Evolutionary conservation across 306 rosid genomes (phyloP), one percentile per base, ranked within the genome.

Genomic region (Casuarina cunninghamiana): DNA sequence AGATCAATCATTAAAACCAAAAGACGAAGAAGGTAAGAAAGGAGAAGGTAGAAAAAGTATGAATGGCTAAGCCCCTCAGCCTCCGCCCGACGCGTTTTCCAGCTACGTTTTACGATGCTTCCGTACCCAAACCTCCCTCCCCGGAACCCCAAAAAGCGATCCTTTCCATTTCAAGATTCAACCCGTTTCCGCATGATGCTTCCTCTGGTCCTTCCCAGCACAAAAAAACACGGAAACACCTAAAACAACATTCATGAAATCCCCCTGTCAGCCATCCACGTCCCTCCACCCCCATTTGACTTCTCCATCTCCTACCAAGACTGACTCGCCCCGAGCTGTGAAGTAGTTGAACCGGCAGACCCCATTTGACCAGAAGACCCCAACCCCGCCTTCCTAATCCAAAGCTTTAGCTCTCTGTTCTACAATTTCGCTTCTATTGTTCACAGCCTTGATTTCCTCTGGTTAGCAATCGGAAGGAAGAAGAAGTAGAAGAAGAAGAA

Each of bases 11-110:
- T 63, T 63, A 0, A 26, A 26, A 26, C 32, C 32, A 26, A 26
- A 26, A 0, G 32, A 26, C 32, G 32, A 26, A 26, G 32, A 26
- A 26, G 32, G 32, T 26, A 26, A 26, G 32, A 26, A 26, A 26
- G 32, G 32, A 26, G 32, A 26, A 26, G 32, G 32, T 26, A 26
- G 65, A 44, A 48, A 32, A 15, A 2, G 35, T 38, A 61, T 17
- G 45, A 51, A 38, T 17, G 1, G 3, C 11, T 2, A 9, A 13
- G 42, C 10, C 13, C 26, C 42, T 3, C 4, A 6, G 1, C 1
- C 11, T 41, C 26, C 72, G 3, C 9, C 61, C 51, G 69, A 53
- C 82, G 82, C 82, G 82, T 60, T 58, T 13, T 45, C 72, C 54
- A 70, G 74, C 77, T 10, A 19, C 21, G 38, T n/a, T 32, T n/a